Percentiles rank a stretch among this genome's conserved stretches.
phyloP scores from a whole-genome alignment of 331 rosid genomes.

The Phaseolus coccineus region DNA sequence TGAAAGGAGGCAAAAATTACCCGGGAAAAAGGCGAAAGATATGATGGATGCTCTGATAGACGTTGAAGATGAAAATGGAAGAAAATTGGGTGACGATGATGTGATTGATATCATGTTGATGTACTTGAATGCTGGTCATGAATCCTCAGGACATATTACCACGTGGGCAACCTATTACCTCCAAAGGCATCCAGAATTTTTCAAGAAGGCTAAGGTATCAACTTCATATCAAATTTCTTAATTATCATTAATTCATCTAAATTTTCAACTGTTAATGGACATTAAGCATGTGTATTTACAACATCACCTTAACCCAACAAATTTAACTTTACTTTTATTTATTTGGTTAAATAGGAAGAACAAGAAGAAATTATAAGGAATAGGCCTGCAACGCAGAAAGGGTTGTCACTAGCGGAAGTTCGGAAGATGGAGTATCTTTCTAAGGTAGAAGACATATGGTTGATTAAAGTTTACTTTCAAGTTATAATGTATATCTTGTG shows the following conservation, averaged over 20 bases:
- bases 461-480: neutral
- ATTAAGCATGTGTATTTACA: neutral
- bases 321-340: neutral
- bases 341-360: constrained; percentile 57
- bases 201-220: constrained; percentile 72
- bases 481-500: neutral
- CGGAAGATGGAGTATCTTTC: constrained; percentile 79
- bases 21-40: constrained; percentile 50
- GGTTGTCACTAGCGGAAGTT: constrained; percentile 67
- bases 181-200: constrained; percentile 56
- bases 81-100: constrained; percentile 66
- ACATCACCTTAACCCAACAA: neutral
- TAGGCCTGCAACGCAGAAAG: constrained; percentile 67
- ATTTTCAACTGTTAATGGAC: neutral
- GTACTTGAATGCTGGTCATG: constrained; percentile 96
- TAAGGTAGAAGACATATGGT: constrained; percentile 48
- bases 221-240: neutral
- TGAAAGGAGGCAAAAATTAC: constrained; percentile 4
- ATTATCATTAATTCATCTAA: neutral
- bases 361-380: constrained; percentile 68
- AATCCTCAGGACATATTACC: constrained; percentile 81
- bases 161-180: constrained; percentile 75
- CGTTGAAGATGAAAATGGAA: constrained; percentile 74
- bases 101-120: constrained; percentile 77
- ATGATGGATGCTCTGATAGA: constrained; percentile 85